phyloP scores from a whole-genome alignment of 129 eudicot species.

The Lonicera japonica region DNA sequence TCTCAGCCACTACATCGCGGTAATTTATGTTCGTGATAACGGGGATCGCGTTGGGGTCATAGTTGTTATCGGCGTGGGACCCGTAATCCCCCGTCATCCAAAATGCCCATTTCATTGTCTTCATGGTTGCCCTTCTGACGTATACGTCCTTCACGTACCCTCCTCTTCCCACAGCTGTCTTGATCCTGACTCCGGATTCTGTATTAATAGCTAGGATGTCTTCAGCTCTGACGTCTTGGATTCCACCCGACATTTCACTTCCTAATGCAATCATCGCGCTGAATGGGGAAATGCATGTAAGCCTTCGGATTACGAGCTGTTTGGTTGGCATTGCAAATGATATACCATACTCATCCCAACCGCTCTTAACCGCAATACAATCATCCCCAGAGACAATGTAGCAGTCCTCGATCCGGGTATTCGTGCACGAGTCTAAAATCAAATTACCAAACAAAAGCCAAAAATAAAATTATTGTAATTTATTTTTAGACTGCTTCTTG shows the following conservation, averaged over 20 bases:
- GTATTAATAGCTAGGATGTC: conserved; percentile 59
- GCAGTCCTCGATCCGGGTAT: conserved; percentile 88
- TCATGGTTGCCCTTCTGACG: conserved; percentile 51
- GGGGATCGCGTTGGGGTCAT: conserved; percentile 68
- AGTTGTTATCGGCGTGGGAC: conserved; percentile 68
- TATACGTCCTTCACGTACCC: conserved; percentile 66
- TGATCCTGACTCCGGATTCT: conserved; percentile 78
- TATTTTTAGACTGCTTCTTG: neutral
- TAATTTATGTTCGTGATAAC: conserved; percentile 59
- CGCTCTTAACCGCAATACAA: conserved; percentile 87
- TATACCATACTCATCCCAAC: conserved; percentile 93
- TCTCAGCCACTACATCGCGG: conserved; percentile 65
- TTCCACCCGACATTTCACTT: conserved; percentile 97
- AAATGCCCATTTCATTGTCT: conserved; percentile 81
- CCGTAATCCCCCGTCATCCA: conserved; percentile 90
- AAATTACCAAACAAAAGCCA: neutral
- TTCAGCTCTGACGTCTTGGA: conserved; percentile 72
- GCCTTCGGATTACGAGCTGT: conserved; percentile 60
- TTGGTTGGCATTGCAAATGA: conserved; percentile 76
- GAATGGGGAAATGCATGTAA: conserved; percentile 82
- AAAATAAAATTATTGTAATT: conserved; percentile 2
- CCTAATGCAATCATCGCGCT: conserved; percentile 90
- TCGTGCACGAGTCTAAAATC: conserved; percentile 78
- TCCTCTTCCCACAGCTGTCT: conserved; percentile 72
- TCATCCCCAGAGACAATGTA: conserved; percentile 97